Base-by-base conservation (phyloP, 2,329 filamentous ascomycete species). In the Talaromyces amestolkiae region DNA sequence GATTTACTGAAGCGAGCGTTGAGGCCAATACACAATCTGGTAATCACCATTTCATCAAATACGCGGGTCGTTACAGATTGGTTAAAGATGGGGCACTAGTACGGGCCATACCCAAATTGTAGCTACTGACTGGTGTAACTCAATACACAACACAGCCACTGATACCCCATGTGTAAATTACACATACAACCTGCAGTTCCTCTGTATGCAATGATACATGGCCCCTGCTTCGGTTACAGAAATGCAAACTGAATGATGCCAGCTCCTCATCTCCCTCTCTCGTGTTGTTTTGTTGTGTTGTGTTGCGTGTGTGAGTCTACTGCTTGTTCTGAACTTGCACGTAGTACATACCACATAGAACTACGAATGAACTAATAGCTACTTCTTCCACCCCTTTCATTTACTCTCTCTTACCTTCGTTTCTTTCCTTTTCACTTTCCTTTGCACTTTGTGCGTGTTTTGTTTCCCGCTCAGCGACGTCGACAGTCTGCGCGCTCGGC, bases 401-500 rank as follows among this genome's bases (percentile, higher is more conserved):
- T 63, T 68, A 66, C 67, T 69, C 65, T 47, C 64, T 69, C 70
- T 69, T 65, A 70, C 68, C 66, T 70, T 68, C 65, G 51, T 66
- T 69, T 70, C 70, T 68, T 69, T 65, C 70, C 68, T 66, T 70
- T 68, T 65, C 74, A 72, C 70, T 71, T 67, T 67, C 68, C 70
- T 68, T 70, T 67, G 68, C 70, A 58, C 65, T 72, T 69, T 70
- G 66, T 72, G 61, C 70, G 72, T 47, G 72, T 72, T 73, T 74
- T 74, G 70, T 74, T 31, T 59, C 22, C 74, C 74, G 71, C 74
- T 71, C 72, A 71, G 71, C 71, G 72, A 75, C 72, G 61, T 68
- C 66, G 65, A 58, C 45, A 61, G 47, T 63, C 27, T 54, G 63
- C 58, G 51, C 59, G 63, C 62, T 67, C 65, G 58, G 47, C 63